Evolutionary conservation across 495 filamentous ascomycete species (phyloP), one percentile per base, ranked within the genome.

Genomic region (Xeromyces bisporus): DNA sequence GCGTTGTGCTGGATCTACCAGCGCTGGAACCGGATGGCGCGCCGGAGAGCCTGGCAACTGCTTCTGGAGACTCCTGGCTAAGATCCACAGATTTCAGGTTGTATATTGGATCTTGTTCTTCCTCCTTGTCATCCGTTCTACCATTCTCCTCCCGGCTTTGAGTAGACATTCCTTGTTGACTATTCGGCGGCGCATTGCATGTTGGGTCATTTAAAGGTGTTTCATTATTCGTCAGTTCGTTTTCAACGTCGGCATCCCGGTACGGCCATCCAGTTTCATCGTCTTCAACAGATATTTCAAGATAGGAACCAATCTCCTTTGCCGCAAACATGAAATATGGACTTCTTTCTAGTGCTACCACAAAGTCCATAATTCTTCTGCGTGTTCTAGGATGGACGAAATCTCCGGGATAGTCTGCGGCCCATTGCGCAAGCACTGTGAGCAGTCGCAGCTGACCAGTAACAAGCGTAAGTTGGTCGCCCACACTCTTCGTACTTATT

Each of bases 351-450:
- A 94, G 52, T 7, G 64, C 61, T 11, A 56, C 46, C 6, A 93
- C 71, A 43, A 97, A 87, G 12, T 70, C 71, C 15, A 71, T 62
- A 32, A 93, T 58, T 6, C 59, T 66, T 38, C 66, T 68, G 33
- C 72, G 73, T 7, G 84, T 89, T 32, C 66, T 66, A n/a, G 77
- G 71, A 41, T 79, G 69, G 0, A 83, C 80, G 58, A 94, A 91
- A 53, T 97, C 89, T 2, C 81, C 87, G 0, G 89, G 84, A 54
- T 96, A 93, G 17, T 71, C 67, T n/a, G 74, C 71, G 1, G 85
- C 69, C 89, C 89, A 97, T 43, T 80, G 80, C 4, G 81, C 77
- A 32, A 96, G 55, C n/a, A 85, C 67, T 34, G 75, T 73, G 26
- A 94, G 70, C 25, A 84, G 75, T 30, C 86, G 69, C 37, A 86